A percentile compares a stretch with the other conserved stretches of the same genome.
Evolutionary conservation across 2,329 filamentous ascomycete species (phyloP).

Genomic region (Mollisiaceae sp.): DNA sequence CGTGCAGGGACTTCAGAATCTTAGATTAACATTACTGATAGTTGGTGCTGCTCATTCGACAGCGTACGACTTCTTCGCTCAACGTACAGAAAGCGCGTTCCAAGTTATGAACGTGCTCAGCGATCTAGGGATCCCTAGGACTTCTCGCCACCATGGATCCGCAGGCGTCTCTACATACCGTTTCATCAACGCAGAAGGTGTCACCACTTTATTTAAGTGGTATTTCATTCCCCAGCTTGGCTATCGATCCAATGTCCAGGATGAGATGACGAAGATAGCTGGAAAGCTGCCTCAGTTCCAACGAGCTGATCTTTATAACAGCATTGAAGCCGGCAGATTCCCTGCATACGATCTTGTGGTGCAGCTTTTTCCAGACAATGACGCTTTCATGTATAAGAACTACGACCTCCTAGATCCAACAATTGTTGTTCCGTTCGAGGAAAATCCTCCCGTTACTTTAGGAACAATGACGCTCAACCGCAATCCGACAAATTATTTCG

Average conservation of each 20-base stretch:
- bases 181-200: conserved; percentile 4
- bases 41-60: conserved; percentile 3
- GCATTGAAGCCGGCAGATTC: background rate
- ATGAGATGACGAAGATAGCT: conserved; percentile 6
- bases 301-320: conserved; percentile 3
- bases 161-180: conserved; percentile 6
- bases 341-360: background rate
- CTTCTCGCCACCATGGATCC: conserved; percentile 1
- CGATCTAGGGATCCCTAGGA: conserved; percentile 1
- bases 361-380: conserved; percentile 2
- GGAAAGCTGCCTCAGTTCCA: conserved; percentile 7
- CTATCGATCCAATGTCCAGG: background rate
- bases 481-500: conserved; percentile 1
- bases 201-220: conserved; percentile 9
- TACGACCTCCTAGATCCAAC: conserved; percentile 1
- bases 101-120: conserved; percentile 1
- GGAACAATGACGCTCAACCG: background rate
- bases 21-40: conserved; percentile 1
- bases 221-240: conserved; percentile 6
- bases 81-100: conserved; percentile 2
- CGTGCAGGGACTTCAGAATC: background rate
- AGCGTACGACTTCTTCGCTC: background rate
- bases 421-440: background rate
- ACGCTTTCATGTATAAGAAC: conserved; percentile 4
- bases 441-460: conserved; percentile 1